These are phyloP conservation scores for Apiospora malaysiana DNA, from an alignment of 2,329 filamentous ascomycete genomes.

Conservation along the genomic window DNA sequence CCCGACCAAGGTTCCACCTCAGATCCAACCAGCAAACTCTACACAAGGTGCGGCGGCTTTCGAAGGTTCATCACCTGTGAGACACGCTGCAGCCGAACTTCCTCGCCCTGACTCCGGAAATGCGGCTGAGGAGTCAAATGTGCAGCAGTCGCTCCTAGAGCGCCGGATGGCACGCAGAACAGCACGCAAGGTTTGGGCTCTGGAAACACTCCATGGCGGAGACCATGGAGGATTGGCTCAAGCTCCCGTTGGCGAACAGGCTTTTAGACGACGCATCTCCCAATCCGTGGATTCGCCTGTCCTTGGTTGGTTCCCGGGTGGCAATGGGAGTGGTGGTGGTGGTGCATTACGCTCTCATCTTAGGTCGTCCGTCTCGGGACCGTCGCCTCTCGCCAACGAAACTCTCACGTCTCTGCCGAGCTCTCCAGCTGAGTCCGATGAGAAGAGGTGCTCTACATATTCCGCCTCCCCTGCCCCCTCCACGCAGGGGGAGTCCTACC, in stretches of 20 bases:
- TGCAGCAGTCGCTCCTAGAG: conserved; percentile 29
- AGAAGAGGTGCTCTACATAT: conserved; percentile 9
- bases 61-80: conserved; percentile 16
- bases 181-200: conserved; percentile 27
- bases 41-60: background rate
- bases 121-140: conserved; percentile 19
- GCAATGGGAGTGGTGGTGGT: conserved; percentile 3
- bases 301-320: conserved; percentile 31
- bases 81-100: conserved; percentile 21
- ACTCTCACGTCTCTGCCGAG: background rate
- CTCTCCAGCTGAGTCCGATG: background rate
- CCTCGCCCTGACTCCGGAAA: conserved; percentile 18
- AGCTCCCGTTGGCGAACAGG: conserved; percentile 14
- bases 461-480: background rate
- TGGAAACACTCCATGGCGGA: conserved; percentile 28
- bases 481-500: conserved; percentile 27
- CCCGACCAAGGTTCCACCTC: background rate
- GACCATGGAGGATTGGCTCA: conserved; percentile 1
- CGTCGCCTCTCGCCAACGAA: conserved; percentile 14
- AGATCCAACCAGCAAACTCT: conserved; percentile 15
- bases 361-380: conserved; percentile 16
- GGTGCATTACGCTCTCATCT: conserved; percentile 16
- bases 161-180: conserved; percentile 33
- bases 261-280: conserved; percentile 16
- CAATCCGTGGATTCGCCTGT: conserved; percentile 33